Base-by-base conservation (phyloP, 2,329 filamentous ascomycete species). In the Cladosporium sp. region DNA sequence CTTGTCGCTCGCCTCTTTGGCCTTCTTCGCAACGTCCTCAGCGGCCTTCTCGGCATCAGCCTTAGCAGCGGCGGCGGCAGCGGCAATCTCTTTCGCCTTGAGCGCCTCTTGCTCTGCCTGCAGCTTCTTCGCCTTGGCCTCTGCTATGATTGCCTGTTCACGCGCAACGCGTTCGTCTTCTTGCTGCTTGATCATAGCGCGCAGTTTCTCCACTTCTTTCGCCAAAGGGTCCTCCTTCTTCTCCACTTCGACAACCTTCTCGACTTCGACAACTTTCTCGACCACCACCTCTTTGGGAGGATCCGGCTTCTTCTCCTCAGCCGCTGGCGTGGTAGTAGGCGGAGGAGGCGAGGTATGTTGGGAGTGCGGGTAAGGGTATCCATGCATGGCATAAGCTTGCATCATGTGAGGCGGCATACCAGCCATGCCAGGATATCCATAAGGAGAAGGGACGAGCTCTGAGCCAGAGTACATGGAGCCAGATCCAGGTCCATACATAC, bases 21-120 rank as follows among this genome's bases (percentile, higher is more conserved):
- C 75, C 34, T 26, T 83, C 60, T 83, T 82, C 3, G 84, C 83
- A 2, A 80, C 82, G 72, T 85, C 80, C 64, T 83, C 83, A 1
- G 68, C 68, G 21, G 74, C 70, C 66, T 75, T 74, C 59, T 73
- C 79, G 43, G 81, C 83, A 1, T 76, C 79, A 64, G 78, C 79
- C 51, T 80, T 76, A 43, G 84, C 83, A 11, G 71, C 72, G 7
- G 71, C 72, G 21, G 67, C 67, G 14, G 70, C 74, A 32, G 75
- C 76, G 10, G 69, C 74, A 34, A 63, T 46, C 18, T 63, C 60
- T 18, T 74, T 70, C 10, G 71, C 76, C 73, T 70, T 74, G 70
- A 64, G 72, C 68, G 65, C 71, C 25, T 67, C 64, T 8, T 69
- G 60, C 65, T 71, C 77, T 23, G 71, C 73, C 65, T 80, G 77